Evolutionary conservation across 192 early-diverging fungal genomes (phyloP), one percentile per base, ranked within the genome.

Genomic region (Kickxella alabastrina): DNA sequence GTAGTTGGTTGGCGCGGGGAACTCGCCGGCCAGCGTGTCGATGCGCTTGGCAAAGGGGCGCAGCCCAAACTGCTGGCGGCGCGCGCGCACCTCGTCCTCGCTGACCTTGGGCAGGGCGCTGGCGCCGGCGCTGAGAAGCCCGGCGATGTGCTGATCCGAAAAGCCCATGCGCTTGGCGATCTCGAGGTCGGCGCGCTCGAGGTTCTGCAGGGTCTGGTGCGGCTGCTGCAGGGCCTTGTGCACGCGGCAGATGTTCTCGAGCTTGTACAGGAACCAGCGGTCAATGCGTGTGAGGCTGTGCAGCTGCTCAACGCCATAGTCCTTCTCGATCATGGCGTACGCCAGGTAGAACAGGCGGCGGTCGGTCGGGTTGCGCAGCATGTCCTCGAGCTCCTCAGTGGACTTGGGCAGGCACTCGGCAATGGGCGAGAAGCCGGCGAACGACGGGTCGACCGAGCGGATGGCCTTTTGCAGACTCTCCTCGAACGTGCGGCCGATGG

Each of bases 391-490:
- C 58, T 85, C 78, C 1, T 53, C 58, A 21, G 67, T 68, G 31
- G 42, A 41, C 53, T 46, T 29, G 2, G 65, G 61, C 56, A 57
- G 56, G 51, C 15, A 45, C 6, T 47, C 62, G n/a, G 57, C 39
- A 9, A 65, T 29, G 28, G 79, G 46, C 50, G 85, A 81, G 75
- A 95, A 98, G 13, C 95, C 95, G 26, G 80, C 71, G 53, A 91
- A 98, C n/a, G 81, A 74, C 22, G 89, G 90, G 53, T 98, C 95
- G n/a, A 92, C 90, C 66, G 87, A 86, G 40, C 95, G 92, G 61
- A 98, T 84, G 27, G 92, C 92, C 80, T 98, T 98, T 65, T 98
- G 95, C 57, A 98, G 68, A 28, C 81, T 83, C 76, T 98, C 95
- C 72, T 98, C 95, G 52, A 92, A 98, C 0, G 92, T 95, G 43